Conservation (phyloP, 257 asterid species). For the Cordia subcordata region DNA sequence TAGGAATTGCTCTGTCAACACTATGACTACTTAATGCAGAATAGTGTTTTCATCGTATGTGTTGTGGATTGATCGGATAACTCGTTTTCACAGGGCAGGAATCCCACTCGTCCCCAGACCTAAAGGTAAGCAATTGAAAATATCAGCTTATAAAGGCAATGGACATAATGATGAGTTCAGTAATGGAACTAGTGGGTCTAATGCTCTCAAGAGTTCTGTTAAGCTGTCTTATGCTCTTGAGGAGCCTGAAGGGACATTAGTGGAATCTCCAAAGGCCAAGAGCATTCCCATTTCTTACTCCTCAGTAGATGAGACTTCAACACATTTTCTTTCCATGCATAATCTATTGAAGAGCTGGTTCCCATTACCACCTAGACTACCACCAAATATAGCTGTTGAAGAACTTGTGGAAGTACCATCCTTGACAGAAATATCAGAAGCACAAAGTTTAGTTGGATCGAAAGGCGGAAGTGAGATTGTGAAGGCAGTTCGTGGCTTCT, state of each 20-base stretch:
- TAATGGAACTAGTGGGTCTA: constrained; percentile 56
- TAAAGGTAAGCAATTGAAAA: constrained; percentile 45
- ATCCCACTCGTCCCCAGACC: constrained; percentile 47
- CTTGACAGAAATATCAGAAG: constrained; percentile 34
- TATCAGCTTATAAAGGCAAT: constrained; percentile 77
- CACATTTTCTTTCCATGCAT: constrained; percentile 57
- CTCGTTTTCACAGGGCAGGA: constrained; percentile 52
- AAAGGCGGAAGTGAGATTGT: constrained; percentile 32
- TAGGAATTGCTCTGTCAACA: not conserved
- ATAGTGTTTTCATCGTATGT: not conserved
- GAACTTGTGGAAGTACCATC: constrained; percentile 44
- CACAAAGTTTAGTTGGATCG: constrained; percentile 26
- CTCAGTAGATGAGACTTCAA: constrained; percentile 35
- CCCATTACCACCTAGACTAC: constrained; percentile 48
- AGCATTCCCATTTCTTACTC: constrained; percentile 52
- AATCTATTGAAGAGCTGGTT: constrained; percentile 68
- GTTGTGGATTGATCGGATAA: constrained; percentile 11
- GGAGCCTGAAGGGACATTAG: constrained; percentile 52
- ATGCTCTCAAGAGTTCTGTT: constrained; percentile 48
- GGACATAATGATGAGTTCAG: constrained; percentile 52
- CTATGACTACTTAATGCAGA: not conserved
- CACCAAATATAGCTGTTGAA: constrained; percentile 33
- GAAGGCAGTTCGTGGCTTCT: constrained; percentile 52
- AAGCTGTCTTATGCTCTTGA: constrained; percentile 63
- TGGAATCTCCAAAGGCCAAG: constrained; percentile 53